phyloP scores from a whole-genome alignment of 2,329 filamentous ascomycete genomes.

The Verticillium alfalfae region DNA sequence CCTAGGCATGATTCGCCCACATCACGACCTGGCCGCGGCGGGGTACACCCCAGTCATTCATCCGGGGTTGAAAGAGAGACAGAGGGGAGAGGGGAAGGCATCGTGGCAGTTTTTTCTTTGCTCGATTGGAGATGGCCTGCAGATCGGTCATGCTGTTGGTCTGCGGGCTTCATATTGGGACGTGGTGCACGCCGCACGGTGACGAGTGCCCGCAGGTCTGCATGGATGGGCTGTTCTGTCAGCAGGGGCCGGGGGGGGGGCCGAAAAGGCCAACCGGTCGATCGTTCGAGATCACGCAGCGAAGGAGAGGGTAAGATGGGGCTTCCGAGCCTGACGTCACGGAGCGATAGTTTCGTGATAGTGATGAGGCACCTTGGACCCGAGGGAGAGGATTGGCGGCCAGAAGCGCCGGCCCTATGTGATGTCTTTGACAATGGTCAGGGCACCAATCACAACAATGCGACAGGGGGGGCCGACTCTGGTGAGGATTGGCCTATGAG shows the following conservation, averaged over 20 bases:
- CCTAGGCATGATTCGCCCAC: not conserved
- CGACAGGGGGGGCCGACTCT: not conserved
- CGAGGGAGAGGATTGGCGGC: not conserved
- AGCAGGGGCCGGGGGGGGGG: not conserved
- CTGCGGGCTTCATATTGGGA: not conserved
- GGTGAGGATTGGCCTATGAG: not conserved
- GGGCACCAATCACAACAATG: not conserved
- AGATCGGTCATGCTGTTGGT: not conserved
- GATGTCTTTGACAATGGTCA: not conserved
- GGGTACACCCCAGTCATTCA: not conserved
- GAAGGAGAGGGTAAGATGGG: not conserved
- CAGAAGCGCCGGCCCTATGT: not conserved
- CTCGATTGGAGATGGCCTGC: not conserved
- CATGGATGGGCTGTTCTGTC: not conserved
- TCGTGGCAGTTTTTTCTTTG: not conserved
- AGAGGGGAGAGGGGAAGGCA: not conserved
- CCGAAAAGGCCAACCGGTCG: not conserved
- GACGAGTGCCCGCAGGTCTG: not conserved
- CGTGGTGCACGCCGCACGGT: not conserved
- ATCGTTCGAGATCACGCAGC: not conserved
- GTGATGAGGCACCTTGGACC: not conserved
- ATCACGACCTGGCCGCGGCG: not conserved
- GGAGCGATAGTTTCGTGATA: not conserved
- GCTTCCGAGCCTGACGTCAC: not conserved
- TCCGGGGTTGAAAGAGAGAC: not conserved